Percentiles rank a stretch among this genome's conserved stretches.
Conservation (phyloP, 805 yeast genomes). For the Saccharomyces eubayanus region DNA sequence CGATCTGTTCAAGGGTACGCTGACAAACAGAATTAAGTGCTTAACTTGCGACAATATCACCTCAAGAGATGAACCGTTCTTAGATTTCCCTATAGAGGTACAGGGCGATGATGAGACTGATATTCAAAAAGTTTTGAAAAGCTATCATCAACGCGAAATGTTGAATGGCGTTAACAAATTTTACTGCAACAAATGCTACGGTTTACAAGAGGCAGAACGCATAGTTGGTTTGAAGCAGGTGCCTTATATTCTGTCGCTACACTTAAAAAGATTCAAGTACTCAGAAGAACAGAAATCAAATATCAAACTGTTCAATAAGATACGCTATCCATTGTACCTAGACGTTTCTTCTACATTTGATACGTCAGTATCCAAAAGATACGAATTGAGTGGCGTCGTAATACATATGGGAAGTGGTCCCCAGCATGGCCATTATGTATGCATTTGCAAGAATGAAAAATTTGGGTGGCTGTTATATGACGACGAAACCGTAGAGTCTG, state of each 20-base stretch:
- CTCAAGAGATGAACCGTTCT: conserved; percentile 73
- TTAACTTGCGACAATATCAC: conserved; percentile 79
- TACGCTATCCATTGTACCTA: conserved; percentile 68
- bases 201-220: conserved; percentile 89
- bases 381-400: conserved; percentile 78
- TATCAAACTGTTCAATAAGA: conserved; percentile 79
- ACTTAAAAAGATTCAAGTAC: conserved; percentile 86
- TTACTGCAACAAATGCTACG: conserved; percentile 83
- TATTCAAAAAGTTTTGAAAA: conserved; percentile 37
- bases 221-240: conserved; percentile 69
- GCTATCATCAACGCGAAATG: conserved; percentile 76
- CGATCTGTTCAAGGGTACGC: conserved; percentile 70
- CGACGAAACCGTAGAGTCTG: conserved; percentile 88
- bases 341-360: conserved; percentile 48
- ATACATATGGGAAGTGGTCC: conserved; percentile 98
- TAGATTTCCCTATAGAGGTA: conserved; percentile 81
- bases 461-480: conserved; percentile 90
- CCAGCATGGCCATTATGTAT: conserved; percentile 92
- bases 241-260: conserved; percentile 74
- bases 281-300: conserved; percentile 73
- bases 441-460: conserved; percentile 67
- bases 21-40: conserved; percentile 85
- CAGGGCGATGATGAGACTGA: conserved; percentile 67
- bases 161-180: conserved; percentile 83
- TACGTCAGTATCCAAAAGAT: conserved; percentile 42